Conservation (phyloP, 352 stramenopile genomes). For the Phytophthora ohioensis region DNA sequence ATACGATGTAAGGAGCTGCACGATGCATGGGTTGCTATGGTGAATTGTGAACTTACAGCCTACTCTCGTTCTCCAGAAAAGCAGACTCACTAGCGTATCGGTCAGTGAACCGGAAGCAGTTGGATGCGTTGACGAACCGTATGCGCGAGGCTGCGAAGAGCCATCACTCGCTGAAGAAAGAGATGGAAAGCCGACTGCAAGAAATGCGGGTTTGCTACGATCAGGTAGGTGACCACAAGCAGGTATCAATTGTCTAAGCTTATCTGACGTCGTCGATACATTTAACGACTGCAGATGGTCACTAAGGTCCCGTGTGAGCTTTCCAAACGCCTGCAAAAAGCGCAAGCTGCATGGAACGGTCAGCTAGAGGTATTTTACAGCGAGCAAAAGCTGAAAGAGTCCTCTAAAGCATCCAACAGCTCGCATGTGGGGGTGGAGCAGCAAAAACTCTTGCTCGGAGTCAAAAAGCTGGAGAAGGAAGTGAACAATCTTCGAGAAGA, state of each 20-base stretch:
- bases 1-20: conserved; percentile 41
- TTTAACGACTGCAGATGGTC: conserved; percentile 42
- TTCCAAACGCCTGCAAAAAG: conserved; percentile 55
- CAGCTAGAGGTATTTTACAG: conserved; percentile 45
- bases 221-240: conserved; percentile 32
- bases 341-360: conserved; percentile 50
- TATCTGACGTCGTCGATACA: background rate
- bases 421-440: conserved; percentile 14
- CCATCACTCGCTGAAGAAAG: conserved; percentile 49
- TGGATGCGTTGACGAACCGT: conserved; percentile 67
- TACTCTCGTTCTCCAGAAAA: conserved; percentile 40
- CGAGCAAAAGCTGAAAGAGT: conserved; percentile 29
- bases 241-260: background rate
- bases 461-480: conserved; percentile 31
- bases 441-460: conserved; percentile 30
- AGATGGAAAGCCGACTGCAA: conserved; percentile 55
- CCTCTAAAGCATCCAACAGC: background rate
- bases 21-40: background rate
- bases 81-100: conserved; percentile 48
- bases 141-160: conserved; percentile 60
- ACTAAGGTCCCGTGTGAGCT: conserved; percentile 65
- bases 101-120: conserved; percentile 63
- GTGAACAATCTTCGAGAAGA: conserved; percentile 41
- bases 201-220: conserved; percentile 50
- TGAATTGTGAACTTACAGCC: background rate